These are phyloP conservation scores for Meyerozyma elateridarum DNA, from an alignment of 1,139 yeast genomes.

Conservation along the genomic window DNA sequence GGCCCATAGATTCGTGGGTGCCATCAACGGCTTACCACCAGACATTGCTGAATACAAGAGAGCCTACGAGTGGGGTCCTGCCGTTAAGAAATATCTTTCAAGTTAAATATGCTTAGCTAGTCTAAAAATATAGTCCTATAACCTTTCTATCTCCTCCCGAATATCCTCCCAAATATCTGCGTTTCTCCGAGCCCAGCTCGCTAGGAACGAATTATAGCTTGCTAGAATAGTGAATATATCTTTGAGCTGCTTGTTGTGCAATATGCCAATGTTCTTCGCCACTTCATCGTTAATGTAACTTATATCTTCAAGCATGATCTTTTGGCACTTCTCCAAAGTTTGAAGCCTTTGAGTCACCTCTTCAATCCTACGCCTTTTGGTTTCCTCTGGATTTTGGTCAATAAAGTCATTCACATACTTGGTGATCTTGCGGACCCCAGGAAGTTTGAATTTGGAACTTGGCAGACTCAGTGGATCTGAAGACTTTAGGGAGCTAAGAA, in stretches of 20 bases:
- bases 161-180: constrained; percentile 74
- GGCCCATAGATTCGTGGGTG: constrained; percentile 35
- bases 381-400: constrained; percentile 66
- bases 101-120: not conserved
- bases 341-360: constrained; percentile 49
- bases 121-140: constrained; percentile 10
- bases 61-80: constrained; percentile 38
- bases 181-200: constrained; percentile 69
- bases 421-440: constrained; percentile 47
- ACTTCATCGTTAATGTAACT: constrained; percentile 49
- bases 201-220: constrained; percentile 53
- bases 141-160: constrained; percentile 33
- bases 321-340: constrained; percentile 53
- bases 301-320: constrained; percentile 53
- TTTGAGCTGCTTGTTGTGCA: constrained; percentile 47
- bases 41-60: constrained; percentile 37
- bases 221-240: constrained; percentile 37
- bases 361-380: constrained; percentile 53
- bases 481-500: constrained; percentile 19
- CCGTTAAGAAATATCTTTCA: constrained; percentile 27
- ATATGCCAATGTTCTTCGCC: constrained; percentile 43
- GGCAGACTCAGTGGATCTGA: not conserved
- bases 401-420: constrained; percentile 65
- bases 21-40: constrained; percentile 34
- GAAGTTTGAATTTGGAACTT: constrained; percentile 19